Percentiles rank a stretch among this genome's conserved stretches.
These are phyloP conservation scores for Boletus reticuloceps DNA, from an alignment of 768 basidiomycete genomes.

Conservation along the genomic window DNA sequence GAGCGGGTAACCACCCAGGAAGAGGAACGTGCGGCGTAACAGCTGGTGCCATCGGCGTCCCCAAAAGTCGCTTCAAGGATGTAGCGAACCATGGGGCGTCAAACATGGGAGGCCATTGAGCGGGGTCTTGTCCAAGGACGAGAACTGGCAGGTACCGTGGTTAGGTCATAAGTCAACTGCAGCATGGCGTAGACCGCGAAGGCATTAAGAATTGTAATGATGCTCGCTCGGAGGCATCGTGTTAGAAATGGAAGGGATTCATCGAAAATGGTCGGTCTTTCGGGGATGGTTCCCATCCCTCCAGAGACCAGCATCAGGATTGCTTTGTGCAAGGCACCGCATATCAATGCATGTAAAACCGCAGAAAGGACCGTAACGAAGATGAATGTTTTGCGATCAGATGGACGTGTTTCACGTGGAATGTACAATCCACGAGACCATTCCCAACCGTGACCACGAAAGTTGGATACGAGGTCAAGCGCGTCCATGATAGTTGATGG, in stretches of 20 bases:
- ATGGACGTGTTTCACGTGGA: background rate
- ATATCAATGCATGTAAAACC: background rate
- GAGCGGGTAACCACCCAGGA: background rate
- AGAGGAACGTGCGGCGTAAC: background rate
- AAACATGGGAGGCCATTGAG: constrained; percentile 1
- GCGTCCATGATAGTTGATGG: background rate
- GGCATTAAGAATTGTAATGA: background rate
- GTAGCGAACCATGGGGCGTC: background rate
- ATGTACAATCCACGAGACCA: background rate
- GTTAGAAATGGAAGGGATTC: background rate
- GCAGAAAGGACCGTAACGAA: background rate
- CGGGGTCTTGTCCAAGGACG: background rate
- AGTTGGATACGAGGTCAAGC: background rate
- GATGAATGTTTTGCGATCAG: background rate
- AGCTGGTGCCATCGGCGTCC: background rate
- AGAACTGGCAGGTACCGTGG: background rate
- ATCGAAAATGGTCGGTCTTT: background rate
- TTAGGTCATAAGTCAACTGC: background rate
- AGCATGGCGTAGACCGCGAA: background rate
- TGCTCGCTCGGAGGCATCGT: background rate
- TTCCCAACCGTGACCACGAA: constrained; percentile 1
- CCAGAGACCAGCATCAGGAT: background rate
- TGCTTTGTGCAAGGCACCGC: background rate
- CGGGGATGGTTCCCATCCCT: background rate
- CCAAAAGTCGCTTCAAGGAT: background rate